Percentiles rank a stretch among this genome's conserved stretches.
Evolutionary conservation across 352 stramenopile genomes (phyloP).

Genomic region (Pythium sp.): DNA sequence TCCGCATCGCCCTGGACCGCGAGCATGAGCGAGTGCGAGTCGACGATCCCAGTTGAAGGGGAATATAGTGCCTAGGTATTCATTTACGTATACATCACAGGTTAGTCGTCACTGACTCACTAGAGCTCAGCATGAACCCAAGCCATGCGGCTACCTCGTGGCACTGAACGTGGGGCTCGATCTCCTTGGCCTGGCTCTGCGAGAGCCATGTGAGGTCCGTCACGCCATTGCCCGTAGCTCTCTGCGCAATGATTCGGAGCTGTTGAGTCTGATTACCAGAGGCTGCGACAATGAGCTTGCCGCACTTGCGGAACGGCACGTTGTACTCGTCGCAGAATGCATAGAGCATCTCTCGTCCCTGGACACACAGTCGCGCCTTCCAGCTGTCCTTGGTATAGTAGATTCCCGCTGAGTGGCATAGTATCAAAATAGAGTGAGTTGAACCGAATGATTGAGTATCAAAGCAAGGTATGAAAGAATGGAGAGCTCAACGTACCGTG

Average conservation of each 20-base stretch:
- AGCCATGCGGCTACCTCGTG: conserved; percentile 24
- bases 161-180: conserved; percentile 65
- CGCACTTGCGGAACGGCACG: conserved; percentile 84
- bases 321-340: conserved; percentile 85
- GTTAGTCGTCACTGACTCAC: neutral
- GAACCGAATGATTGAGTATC: neutral
- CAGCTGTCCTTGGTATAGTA: conserved; percentile 91
- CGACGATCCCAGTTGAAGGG: conserved; percentile 95
- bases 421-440: neutral
- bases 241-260: conserved; percentile 35
- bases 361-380: conserved; percentile 91
- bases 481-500: conserved; percentile 60
- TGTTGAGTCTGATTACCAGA: conserved; percentile 29
- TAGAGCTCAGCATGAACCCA: neutral
- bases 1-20: conserved; percentile 91
- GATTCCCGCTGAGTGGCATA: conserved; percentile 60
- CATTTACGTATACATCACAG: neutral
- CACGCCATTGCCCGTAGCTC: conserved; percentile 54
- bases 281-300: conserved; percentile 94
- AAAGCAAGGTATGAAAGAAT: neutral
- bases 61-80: conserved; percentile 80
- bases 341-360: conserved; percentile 88
- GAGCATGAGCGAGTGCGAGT: conserved; percentile 91
- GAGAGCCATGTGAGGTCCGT: conserved; percentile 50
- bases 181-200: conserved; percentile 27